These are phyloP conservation scores for Ophiocordyceps sinensis DNA, from an alignment of 2,329 filamentous ascomycete species.

Conservation along the genomic window DNA sequence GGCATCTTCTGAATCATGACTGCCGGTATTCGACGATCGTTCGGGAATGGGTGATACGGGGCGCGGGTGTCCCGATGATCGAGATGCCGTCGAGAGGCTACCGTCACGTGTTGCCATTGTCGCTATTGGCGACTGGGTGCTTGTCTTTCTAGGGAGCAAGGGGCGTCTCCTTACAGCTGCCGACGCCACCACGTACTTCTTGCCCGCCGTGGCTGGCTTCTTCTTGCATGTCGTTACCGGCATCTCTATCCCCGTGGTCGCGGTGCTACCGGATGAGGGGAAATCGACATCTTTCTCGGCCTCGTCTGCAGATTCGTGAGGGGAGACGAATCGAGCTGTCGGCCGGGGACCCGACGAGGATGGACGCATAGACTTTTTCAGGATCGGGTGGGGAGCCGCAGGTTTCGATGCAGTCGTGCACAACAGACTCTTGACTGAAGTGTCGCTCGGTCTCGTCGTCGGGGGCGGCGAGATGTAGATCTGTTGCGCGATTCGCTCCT, in stretches of 20 bases:
- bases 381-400: constrained; percentile 38
- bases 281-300: constrained; percentile 17
- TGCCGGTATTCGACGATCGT: constrained; percentile 3
- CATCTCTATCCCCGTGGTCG: constrained; percentile 16
- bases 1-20: not conserved
- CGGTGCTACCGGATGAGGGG: constrained; percentile 27
- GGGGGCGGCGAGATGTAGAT: constrained; percentile 3
- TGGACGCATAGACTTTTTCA: constrained; percentile 43
- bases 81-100: constrained; percentile 9
- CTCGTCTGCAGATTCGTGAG: constrained; percentile 32
- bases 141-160: constrained; percentile 28
- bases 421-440: constrained; percentile 15
- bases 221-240: constrained; percentile 13
- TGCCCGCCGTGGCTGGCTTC: constrained; percentile 12
- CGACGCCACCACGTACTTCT: constrained; percentile 29
- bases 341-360: constrained; percentile 38
- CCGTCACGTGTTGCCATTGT: constrained; percentile 19
- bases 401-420: constrained; percentile 26
- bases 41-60: constrained; percentile 15
- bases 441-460: constrained; percentile 7
- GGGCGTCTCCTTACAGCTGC: constrained; percentile 30
- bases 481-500: constrained; percentile 4
- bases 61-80: constrained; percentile 10
- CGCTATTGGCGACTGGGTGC: constrained; percentile 30
- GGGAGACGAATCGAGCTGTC: constrained; percentile 47